phyloP scores from a whole-genome alignment of 2,329 filamentous ascomycete genomes.

The Chalaropsis ovoidea region DNA sequence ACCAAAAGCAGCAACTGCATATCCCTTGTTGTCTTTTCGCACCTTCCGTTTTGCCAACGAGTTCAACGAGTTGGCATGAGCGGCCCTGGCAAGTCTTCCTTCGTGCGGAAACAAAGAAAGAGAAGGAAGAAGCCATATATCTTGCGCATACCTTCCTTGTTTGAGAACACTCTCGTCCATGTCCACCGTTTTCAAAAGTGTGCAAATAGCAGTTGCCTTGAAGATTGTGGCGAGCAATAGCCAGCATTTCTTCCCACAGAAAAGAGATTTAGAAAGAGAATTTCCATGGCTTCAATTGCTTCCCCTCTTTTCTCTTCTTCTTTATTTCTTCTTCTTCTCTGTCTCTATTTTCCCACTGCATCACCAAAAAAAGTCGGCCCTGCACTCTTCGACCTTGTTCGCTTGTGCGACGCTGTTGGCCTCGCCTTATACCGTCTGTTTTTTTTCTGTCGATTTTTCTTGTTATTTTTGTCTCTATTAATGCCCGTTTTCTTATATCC shows the following conservation, averaged over 20 bases:
- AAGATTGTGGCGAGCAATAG: conserved; percentile 11
- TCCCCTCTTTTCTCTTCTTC: conserved; percentile 1
- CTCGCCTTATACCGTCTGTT: background rate
- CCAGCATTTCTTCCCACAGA: conserved; percentile 12
- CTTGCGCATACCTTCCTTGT: conserved; percentile 12
- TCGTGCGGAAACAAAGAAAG: conserved; percentile 5
- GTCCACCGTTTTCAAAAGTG: conserved; percentile 5
- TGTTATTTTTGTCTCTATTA: background rate
- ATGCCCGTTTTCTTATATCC: background rate
- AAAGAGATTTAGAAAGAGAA: background rate
- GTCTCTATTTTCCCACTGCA: conserved; percentile 3
- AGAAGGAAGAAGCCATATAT: conserved; percentile 16
- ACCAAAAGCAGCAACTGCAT: conserved; percentile 6
- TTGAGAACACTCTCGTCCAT: background rate
- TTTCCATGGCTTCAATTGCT: background rate
- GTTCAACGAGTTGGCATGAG: background rate
- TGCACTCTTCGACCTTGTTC: conserved; percentile 2
- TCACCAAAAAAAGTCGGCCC: background rate
- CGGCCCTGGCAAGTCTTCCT: conserved; percentile 12
- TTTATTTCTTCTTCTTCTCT: conserved; percentile 1
- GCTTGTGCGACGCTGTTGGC: background rate
- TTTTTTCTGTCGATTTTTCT: background rate
- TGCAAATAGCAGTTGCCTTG: conserved; percentile 8
- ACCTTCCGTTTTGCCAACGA: background rate
- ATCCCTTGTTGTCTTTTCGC: conserved; percentile 3